Conservation (phyloP, 352 stramenopile species). For the Phytopythium chamaehyphon region DNA sequence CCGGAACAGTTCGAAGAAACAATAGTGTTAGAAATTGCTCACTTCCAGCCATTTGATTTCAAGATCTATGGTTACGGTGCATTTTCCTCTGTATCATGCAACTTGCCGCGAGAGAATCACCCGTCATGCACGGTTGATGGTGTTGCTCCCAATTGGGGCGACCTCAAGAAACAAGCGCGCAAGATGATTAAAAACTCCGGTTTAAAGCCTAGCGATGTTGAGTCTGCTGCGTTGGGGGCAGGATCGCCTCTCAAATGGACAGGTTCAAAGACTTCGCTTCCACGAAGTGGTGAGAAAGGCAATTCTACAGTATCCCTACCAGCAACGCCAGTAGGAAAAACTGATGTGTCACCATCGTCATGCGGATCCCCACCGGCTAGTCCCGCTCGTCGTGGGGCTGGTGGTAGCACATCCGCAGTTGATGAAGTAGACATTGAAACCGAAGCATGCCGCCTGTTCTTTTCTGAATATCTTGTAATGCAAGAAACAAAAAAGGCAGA, state of each 20-base stretch:
- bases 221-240: background rate
- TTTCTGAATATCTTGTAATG: conserved; percentile 74
- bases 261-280: conserved; percentile 60
- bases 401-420: conserved; percentile 10
- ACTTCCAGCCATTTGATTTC: conserved; percentile 93
- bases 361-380: conserved; percentile 14
- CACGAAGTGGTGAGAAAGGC: conserved; percentile 25
- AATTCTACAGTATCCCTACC: conserved; percentile 27
- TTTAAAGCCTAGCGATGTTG: background rate
- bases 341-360: background rate
- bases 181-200: conserved; percentile 28
- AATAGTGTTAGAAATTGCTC: conserved; percentile 90
- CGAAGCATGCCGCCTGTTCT: conserved; percentile 85
- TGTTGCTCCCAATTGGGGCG: conserved; percentile 65
- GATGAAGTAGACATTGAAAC: conserved; percentile 80
- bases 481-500: conserved; percentile 37
- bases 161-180: conserved; percentile 59
- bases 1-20: conserved; percentile 85
- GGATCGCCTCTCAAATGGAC: conserved; percentile 15
- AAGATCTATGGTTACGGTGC: conserved; percentile 87
- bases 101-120: conserved; percentile 82
- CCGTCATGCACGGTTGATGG: conserved; percentile 44
- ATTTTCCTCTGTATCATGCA: conserved; percentile 87
- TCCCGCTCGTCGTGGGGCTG: conserved; percentile 11
- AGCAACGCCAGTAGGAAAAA: conserved; percentile 12